Base-by-base conservation (phyloP, 1,139 yeast genomes). In the Candida glucosophila region DNA sequence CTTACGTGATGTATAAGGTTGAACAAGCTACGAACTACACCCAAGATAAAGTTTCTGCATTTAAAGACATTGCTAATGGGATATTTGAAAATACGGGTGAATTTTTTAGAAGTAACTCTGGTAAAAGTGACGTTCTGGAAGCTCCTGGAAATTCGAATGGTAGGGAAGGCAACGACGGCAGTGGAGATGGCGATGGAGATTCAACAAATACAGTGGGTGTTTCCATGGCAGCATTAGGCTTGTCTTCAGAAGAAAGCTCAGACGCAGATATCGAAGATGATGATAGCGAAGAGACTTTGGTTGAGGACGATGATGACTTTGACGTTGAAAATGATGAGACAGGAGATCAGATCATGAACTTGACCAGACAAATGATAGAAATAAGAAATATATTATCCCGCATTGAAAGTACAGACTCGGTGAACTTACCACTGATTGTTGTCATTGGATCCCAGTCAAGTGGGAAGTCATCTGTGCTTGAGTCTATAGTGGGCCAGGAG, bases 401-500 rank as follows among this genome's bases (percentile, higher is more conserved):
- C 33, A 74, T 92, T 12, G 93, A 86, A 44, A 78, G 80, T 33
- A 61, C 79, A 4, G 88, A 85, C 21, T 72, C 83, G 8, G 61
- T 90, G 23, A 82, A 78, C 36, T 60, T 92, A 21, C 98, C 98
- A 2, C 81, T 95, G 0, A 92, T 92, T 40, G 98, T 92, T 11
- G 98, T 92, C 2, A 74, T 92, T 38, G 98, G 99, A 0, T 90
- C 98, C 2, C 98, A 92, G 56, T 82, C 95, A 7, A 83, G 95
- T 26, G 99, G 99, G 27, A 88, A 88, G 51, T 82, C 95, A 0
- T 86, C 96, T 1, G 97, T 88, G 1, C 65, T 88, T 32, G 97
- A 88, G 48, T 74, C 95, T 10, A 80, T 88, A 33, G 97, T 88
- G 2, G 97, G 97, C 8, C 94, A 81, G 41, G 95, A 88, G 44